A percentile compares a stretch with the other conserved stretches of the same genome.
These are phyloP conservation scores for Saccharomyces eubayanus DNA, from an alignment of 805 yeast species.

Conservation along the genomic window DNA sequence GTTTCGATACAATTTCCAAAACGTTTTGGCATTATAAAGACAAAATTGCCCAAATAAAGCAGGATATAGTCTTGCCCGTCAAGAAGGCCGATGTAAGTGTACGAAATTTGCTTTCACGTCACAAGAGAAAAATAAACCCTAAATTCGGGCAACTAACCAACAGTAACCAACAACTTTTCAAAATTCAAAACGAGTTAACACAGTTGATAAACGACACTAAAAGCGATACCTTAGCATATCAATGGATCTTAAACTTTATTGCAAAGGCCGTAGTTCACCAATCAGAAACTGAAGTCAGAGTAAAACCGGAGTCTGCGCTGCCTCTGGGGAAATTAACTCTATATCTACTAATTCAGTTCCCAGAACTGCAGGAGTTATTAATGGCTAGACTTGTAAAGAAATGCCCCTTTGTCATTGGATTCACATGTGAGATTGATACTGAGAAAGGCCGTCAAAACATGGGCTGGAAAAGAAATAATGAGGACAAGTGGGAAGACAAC, in stretches of 20 bases:
- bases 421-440: slow-evolving; percentile 62
- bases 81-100: slow-evolving; percentile 40
- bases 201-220: slow-evolving; percentile 43
- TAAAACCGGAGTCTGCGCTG: slow-evolving; percentile 64
- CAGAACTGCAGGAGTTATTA: slow-evolving; percentile 34
- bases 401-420: slow-evolving; percentile 86
- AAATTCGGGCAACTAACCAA: slow-evolving; percentile 87
- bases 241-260: slow-evolving; percentile 72
- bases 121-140: slow-evolving; percentile 73
- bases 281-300: slow-evolving; percentile 86
- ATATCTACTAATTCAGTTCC: slow-evolving; percentile 42
- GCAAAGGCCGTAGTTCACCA: slow-evolving; percentile 84
- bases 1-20: slow-evolving; percentile 33
- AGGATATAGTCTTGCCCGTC: slow-evolving; percentile 48
- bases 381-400: slow-evolving; percentile 82
- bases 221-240: slow-evolving; percentile 43
- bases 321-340: slow-evolving; percentile 68
- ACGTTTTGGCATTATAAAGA: slow-evolving; percentile 41
- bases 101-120: slow-evolving; percentile 47
- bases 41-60: slow-evolving; percentile 51
- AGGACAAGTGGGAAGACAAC: slow-evolving; percentile 43
- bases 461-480: slow-evolving; percentile 70
- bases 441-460: slow-evolving; percentile 72
- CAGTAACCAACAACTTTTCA: slow-evolving; percentile 49
- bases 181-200: slow-evolving; percentile 44